Evolutionary conservation across 1,284 basidiomycete species (phyloP).

Genomic region (Exobasidium cylindrosporum): DNA sequence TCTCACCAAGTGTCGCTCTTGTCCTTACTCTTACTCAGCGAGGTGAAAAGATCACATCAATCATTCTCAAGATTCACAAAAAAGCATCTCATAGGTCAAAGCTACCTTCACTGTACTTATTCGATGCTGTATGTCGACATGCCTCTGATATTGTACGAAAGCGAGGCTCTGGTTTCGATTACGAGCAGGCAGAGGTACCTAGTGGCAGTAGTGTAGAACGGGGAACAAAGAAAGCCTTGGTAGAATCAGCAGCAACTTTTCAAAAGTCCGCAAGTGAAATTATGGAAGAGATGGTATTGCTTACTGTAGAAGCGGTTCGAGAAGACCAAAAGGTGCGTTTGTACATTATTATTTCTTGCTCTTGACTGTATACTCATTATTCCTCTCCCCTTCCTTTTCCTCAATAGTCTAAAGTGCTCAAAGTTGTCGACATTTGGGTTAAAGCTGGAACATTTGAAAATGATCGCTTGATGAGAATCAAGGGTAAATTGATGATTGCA

Average conservation of each 20-base stretch:
- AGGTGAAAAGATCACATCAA: conserved; percentile 3
- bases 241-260: conserved; percentile 23
- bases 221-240: conserved; percentile 17
- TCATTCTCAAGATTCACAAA: conserved; percentile 24
- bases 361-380: conserved; percentile 3
- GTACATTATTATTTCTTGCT: not conserved
- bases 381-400: not conserved
- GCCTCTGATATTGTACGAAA: conserved; percentile 29
- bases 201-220: not conserved
- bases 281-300: conserved; percentile 23
- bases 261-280: conserved; percentile 19
- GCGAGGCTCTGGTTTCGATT: conserved; percentile 22
- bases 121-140: conserved; percentile 36
- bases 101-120: conserved; percentile 35
- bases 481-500: conserved; percentile 1
- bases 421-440: conserved; percentile 42
- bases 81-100: conserved; percentile 21
- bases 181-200: conserved; percentile 8
- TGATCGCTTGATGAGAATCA: conserved; percentile 22
- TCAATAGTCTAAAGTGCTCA: conserved; percentile 33
- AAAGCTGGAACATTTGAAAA: conserved; percentile 32
- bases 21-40: not conserved
- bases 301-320: conserved; percentile 20
- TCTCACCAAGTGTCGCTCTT: not conserved
- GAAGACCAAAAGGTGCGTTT: conserved; percentile 30